Conservation (phyloP, 2,329 filamentous ascomycete species). For the Aspergillus ibericus region DNA sequence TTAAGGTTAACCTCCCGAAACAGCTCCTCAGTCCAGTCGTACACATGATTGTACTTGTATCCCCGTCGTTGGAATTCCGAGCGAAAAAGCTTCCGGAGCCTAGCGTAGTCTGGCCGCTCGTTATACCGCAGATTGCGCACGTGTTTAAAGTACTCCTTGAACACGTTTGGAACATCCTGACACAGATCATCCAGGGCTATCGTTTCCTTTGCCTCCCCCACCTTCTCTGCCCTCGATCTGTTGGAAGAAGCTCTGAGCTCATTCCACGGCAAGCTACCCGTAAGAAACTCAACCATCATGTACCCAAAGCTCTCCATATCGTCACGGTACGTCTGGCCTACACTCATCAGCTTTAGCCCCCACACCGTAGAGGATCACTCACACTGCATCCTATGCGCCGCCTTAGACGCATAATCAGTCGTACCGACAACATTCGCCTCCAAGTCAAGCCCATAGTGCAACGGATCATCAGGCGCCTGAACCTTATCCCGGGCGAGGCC, state of each 20-base stretch:
- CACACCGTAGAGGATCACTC: neutral
- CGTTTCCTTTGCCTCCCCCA: neutral
- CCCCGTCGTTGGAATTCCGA: neutral
- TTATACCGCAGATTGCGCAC: neutral
- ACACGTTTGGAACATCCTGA: neutral
- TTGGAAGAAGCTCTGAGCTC: neutral
- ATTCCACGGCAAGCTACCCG: neutral
- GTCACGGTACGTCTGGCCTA: neutral
- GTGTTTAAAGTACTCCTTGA: neutral
- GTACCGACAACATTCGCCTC: neutral
- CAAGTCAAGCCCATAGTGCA: neutral
- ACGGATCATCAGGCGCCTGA: neutral
- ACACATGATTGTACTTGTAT: neutral
- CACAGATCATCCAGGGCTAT: neutral
- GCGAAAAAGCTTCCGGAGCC: neutral
- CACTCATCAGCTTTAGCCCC: no score
- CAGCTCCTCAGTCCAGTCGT: neutral
- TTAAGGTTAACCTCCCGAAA: neutral
- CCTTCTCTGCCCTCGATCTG: neutral
- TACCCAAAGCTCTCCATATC: conserved; percentile 1
- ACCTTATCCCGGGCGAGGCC: neutral
- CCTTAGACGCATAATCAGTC: neutral
- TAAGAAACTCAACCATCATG: neutral
- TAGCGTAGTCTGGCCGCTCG: neutral
- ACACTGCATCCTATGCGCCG: neutral